phyloP scores from a whole-genome alignment of 345 rosid species.

The Linum lewisii region DNA sequence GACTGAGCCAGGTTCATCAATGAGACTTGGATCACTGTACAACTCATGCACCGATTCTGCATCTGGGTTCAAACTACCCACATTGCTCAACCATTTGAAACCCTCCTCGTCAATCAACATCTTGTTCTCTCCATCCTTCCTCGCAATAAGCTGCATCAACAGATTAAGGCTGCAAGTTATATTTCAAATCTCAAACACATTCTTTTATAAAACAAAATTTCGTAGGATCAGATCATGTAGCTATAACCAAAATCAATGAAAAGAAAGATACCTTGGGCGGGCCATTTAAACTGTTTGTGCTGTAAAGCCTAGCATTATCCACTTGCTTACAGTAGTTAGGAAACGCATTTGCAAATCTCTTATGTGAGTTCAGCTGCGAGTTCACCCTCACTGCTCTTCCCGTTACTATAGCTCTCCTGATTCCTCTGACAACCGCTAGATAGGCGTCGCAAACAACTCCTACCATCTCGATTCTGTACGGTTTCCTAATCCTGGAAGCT shows the following conservation, averaged over 20 bases:
- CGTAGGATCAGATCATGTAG: too few relatives aligned
- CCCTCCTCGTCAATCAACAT: slow-evolving; percentile 85
- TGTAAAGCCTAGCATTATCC: slow-evolving; percentile 73
- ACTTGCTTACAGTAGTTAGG: slow-evolving; percentile 69
- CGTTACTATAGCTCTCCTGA: slow-evolving; percentile 83
- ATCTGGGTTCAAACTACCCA: slow-evolving; percentile 56
- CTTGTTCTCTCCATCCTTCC: slow-evolving; percentile 88
- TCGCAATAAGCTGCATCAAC: slow-evolving; percentile 69
- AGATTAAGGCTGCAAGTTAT: too few relatives aligned
- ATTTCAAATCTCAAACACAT: too few relatives aligned
- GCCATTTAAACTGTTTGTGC: slow-evolving; percentile 73
- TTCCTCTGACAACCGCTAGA: slow-evolving; percentile 1
- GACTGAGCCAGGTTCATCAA: slow-evolving; percentile 2
- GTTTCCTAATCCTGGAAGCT: neutral
- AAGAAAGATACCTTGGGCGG: slow-evolving; percentile 51
- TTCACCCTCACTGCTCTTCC: slow-evolving; percentile 85
- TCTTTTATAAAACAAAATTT: too few relatives aligned
- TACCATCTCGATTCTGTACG: slow-evolving; percentile 3
- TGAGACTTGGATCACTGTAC: slow-evolving; percentile 1
- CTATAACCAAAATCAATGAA: too few relatives aligned
- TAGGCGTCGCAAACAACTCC: slow-evolving; percentile 1
- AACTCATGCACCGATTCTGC: slow-evolving; percentile 68
- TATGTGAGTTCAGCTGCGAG: slow-evolving; percentile 83
- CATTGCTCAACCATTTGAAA: slow-evolving; percentile 51
- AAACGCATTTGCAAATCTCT: slow-evolving; percentile 80